Evolutionary conservation across 2,329 filamentous ascomycete genomes (phyloP).

Genomic region (Colletotrichum sp.): DNA sequence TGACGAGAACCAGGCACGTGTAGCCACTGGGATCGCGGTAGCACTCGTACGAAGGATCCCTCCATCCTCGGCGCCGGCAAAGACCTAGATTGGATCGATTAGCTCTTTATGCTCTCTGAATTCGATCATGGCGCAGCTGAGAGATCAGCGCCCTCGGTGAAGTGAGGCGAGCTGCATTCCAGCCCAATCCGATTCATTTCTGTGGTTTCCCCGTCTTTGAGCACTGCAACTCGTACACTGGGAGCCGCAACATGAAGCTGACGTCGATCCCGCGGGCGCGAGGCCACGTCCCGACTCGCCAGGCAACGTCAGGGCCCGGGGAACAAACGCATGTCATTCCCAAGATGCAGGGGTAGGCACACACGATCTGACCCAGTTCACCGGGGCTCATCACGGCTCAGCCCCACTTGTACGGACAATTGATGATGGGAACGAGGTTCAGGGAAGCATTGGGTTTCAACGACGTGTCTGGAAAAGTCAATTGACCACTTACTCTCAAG

Average conservation of each 20-base stretch:
- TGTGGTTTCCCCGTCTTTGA: not conserved
- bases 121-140: constrained; percentile 9
- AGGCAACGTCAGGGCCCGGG: constrained; percentile 13
- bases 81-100: constrained; percentile 68
- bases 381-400: not conserved
- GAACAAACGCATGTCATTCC: constrained; percentile 22
- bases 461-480: constrained; percentile 12
- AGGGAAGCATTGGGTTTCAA: constrained; percentile 21
- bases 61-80: constrained; percentile 93
- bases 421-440: constrained; percentile 7
- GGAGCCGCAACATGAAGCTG: constrained; percentile 8
- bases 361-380: constrained; percentile 22
- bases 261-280: not conserved
- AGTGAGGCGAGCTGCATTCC: constrained; percentile 35
- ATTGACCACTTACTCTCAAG: constrained; percentile 70
- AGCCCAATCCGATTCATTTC: constrained; percentile 33
- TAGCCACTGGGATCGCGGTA: constrained; percentile 78
- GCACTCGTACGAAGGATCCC: constrained; percentile 86
- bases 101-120: constrained; percentile 28
- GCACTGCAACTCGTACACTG: not conserved
- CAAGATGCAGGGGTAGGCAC: constrained; percentile 33
- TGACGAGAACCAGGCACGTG: constrained; percentile 90
- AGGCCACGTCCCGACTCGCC: not conserved
- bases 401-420: constrained; percentile 21
- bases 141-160: constrained; percentile 19